Evolutionary conservation across 805 yeast species (phyloP).

Genomic region (Scheffersomyces stipitis): DNA sequence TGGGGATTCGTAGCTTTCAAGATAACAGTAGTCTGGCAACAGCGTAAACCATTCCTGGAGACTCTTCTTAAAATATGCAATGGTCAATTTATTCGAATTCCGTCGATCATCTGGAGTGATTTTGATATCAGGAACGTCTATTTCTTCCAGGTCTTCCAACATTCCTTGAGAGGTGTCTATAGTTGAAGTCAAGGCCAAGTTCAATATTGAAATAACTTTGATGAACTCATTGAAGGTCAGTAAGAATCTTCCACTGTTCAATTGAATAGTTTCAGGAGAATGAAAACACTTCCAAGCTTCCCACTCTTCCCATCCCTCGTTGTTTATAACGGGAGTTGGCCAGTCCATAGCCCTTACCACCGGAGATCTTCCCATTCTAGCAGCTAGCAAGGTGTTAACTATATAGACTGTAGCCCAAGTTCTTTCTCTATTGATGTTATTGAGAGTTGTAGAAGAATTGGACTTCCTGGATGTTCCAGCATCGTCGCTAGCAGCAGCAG

Average conservation of each 20-base stretch:
- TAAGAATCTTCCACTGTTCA: conserved; percentile 21
- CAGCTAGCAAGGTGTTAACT: conserved; percentile 20
- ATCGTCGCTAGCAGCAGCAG: conserved; percentile 2
- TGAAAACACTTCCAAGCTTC: conserved; percentile 17
- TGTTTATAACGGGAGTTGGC: conserved; percentile 19
- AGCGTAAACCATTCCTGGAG: conserved; percentile 8
- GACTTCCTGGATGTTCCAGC: conserved; percentile 1
- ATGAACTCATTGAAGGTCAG: conserved; percentile 17
- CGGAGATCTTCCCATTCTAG: conserved; percentile 24
- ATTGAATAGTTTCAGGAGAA: conserved; percentile 5
- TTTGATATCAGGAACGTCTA: not conserved
- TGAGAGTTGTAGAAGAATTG: conserved; percentile 6
- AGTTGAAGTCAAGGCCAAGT: conserved; percentile 20
- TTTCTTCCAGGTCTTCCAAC: conserved; percentile 2
- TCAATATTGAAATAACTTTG: conserved; percentile 15
- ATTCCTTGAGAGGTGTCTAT: conserved; percentile 13
- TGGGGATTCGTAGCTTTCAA: conserved; percentile 5
- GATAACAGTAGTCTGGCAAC: conserved; percentile 16
- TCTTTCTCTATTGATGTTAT: conserved; percentile 17
- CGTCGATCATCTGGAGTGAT: not conserved
- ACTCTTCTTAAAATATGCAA: conserved; percentile 10
- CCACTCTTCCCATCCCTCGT: conserved; percentile 29
- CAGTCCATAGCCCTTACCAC: conserved; percentile 22
- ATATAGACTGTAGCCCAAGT: conserved; percentile 24
- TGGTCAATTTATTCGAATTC: conserved; percentile 8